Percentiles rank a stretch among this genome's conserved stretches.
These are phyloP conservation scores for sunflower (Helianthus annuus) DNA, from an alignment of 129 eudicot genomes.

Conservation along the genomic window DNA sequence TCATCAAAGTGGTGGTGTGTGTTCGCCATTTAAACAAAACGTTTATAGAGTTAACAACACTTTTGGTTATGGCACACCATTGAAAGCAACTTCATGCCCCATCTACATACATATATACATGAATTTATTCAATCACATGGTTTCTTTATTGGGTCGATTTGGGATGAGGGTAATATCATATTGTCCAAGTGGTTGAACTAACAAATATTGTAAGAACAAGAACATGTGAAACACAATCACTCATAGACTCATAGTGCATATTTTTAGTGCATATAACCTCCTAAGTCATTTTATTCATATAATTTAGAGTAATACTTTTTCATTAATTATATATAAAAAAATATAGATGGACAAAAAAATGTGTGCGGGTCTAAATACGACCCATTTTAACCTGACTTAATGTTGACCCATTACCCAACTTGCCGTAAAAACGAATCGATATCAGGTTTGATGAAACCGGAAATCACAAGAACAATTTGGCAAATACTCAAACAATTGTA, in stretches of 20 bases:
- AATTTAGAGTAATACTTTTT: not conserved
- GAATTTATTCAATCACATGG: not conserved
- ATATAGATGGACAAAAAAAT: not conserved
- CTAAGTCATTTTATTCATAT: not conserved
- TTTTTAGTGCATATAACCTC: too few species aligned
- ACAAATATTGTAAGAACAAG: too few species aligned
- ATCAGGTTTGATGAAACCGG: too few species aligned
- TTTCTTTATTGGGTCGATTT: too few species aligned
- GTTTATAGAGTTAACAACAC: not conserved
- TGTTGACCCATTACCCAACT: not conserved
- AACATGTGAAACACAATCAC: too few species aligned
- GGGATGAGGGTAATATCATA: too few species aligned
- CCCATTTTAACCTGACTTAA: not conserved
- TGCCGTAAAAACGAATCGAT: too few species aligned
- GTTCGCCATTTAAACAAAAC: too few species aligned
- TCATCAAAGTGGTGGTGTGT: not conserved
- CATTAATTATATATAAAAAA: not conserved
- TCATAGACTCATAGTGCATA: too few species aligned
- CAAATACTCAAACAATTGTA: too few species aligned
- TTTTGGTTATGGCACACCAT: conserved; percentile 2
- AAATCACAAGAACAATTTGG: too few species aligned
- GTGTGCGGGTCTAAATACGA: not conserved
- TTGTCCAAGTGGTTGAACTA: too few species aligned
- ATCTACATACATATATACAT: not conserved
- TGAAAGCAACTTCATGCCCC: not conserved